These are phyloP conservation scores for Durotheca rogersii DNA, from an alignment of 495 filamentous ascomycete species.

Conservation along the genomic window DNA sequence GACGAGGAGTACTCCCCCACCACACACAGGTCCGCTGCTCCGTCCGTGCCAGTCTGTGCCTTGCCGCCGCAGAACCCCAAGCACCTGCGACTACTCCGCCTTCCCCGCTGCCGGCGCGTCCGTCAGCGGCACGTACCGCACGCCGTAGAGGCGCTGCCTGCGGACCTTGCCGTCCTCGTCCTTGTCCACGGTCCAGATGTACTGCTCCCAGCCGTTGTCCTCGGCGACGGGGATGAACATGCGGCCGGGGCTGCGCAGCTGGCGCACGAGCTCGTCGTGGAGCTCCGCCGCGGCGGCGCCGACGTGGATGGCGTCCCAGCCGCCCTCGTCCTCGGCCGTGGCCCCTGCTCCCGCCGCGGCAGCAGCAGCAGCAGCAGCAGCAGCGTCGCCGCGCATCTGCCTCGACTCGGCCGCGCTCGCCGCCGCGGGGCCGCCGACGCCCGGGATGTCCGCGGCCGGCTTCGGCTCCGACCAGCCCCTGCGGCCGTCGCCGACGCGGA, in stretches of 20 bases:
- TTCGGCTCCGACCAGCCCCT: constrained; percentile 63
- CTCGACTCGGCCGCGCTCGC: constrained; percentile 12
- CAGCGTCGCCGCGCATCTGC: too few relatives aligned
- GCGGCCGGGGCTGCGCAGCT: constrained; percentile 74
- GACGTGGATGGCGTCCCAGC: too few relatives aligned
- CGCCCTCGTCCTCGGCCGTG: constrained; percentile 39
- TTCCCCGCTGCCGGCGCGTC: constrained; percentile 60
- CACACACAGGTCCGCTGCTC: too few relatives aligned
- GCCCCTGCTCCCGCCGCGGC: too few relatives aligned
- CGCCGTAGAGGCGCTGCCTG: constrained; percentile 75
- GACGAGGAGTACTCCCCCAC: too few relatives aligned
- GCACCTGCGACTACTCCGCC: background rate
- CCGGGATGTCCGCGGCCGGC: constrained; percentile 24
- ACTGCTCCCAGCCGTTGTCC: constrained; percentile 53
- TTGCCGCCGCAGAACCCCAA: background rate
- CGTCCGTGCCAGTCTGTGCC: too few relatives aligned
- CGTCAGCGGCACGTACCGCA: constrained; percentile 92
- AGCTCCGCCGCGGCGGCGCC: constrained; percentile 79
- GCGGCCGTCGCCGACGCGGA: constrained; percentile 80
- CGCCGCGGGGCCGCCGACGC: constrained; percentile 20
- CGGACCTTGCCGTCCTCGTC: constrained; percentile 70
- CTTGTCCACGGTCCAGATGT: constrained; percentile 92
- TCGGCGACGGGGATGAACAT: constrained; percentile 89
- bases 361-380: too few relatives aligned
- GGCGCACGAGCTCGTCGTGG: constrained; percentile 71